Conservation (phyloP, 2,329 filamentous ascomycete species). For the Ophiognomonia clavigignenti-juglandacearum region DNA sequence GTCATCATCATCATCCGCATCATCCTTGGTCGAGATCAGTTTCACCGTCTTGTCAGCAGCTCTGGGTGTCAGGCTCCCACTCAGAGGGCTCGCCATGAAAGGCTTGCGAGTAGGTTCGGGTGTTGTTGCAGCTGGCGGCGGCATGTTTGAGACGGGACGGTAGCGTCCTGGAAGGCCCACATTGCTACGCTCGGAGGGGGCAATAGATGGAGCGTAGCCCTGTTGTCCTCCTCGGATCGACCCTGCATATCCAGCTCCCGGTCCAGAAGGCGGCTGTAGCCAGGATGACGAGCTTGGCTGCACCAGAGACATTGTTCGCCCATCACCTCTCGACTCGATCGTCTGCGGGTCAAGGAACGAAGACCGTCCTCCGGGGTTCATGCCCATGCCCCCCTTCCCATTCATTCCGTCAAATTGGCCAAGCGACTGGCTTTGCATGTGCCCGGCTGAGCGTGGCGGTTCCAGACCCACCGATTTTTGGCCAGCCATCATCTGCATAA, state of each 20-base stretch:
- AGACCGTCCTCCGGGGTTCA: conserved; percentile 29
- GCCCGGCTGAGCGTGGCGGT: conserved; percentile 23
- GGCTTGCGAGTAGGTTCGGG: conserved; percentile 29
- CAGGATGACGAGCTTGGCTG: conserved; percentile 61
- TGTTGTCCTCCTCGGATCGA: conserved; percentile 47
- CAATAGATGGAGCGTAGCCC: conserved; percentile 84
- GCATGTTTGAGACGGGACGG: conserved; percentile 73
- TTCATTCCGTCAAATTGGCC: conserved; percentile 38
- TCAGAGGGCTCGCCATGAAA: conserved; percentile 34
- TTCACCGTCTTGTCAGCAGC: conserved; percentile 24
- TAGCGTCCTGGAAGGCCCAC: conserved; percentile 86
- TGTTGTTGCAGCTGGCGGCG: conserved; percentile 24
- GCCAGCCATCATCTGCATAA: conserved; percentile 75
- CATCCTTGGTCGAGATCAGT: conserved; percentile 33
- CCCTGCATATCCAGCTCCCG: conserved; percentile 38
- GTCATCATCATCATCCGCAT: conserved; percentile 59
- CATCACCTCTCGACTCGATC: conserved; percentile 42
- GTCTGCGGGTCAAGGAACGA: conserved; percentile 39
- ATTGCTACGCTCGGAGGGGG: conserved; percentile 93
- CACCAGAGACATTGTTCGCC: conserved; percentile 79
- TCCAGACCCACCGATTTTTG: conserved; percentile 27
- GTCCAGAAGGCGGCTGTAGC: conserved; percentile 37
- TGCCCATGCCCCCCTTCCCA: conserved; percentile 23
- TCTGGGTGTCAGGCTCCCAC: conserved; percentile 24
- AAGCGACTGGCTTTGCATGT: conserved; percentile 34